A percentile compares a stretch with the other conserved stretches of the same genome.
Evolutionary conservation across 2,329 filamentous ascomycete genomes (phyloP).

Genomic region (Aspergillus unguis): DNA sequence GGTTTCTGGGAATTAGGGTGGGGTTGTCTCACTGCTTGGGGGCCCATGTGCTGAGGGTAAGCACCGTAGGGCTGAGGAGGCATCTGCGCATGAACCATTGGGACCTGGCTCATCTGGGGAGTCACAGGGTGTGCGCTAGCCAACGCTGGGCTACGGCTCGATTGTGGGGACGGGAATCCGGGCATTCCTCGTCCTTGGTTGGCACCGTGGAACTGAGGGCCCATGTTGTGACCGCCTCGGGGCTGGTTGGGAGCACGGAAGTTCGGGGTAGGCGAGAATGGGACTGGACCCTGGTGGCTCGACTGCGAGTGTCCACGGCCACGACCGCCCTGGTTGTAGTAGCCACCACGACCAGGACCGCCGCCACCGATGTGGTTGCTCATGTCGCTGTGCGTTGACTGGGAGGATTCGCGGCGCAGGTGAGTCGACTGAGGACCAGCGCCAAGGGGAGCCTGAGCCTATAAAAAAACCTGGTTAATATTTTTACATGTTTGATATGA

Average conservation of each 20-base stretch:
- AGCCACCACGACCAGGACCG: conserved; percentile 55
- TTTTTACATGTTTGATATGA: too few species aligned
- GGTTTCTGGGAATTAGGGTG: conserved; percentile 34
- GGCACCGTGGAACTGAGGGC: conserved; percentile 48
- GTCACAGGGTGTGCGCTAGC: conserved; percentile 65
- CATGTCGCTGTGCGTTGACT: conserved; percentile 74
- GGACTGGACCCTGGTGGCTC: conserved; percentile 51
- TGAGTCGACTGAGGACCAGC: conserved; percentile 68
- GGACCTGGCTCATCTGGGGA: conserved; percentile 68
- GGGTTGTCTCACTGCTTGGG: conserved; percentile 57
- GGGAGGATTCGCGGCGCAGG: conserved; percentile 79
- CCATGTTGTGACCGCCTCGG: conserved; percentile 51
- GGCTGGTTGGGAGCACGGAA: conserved; percentile 53
- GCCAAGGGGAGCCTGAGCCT: conserved; percentile 58
- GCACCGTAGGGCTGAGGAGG: conserved; percentile 58
- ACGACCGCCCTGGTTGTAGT: conserved; percentile 52
- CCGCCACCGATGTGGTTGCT: conserved; percentile 54
- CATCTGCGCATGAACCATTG: conserved; percentile 64
- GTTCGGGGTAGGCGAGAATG: conserved; percentile 53
- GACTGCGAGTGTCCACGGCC: conserved; percentile 56
- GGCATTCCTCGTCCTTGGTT: conserved; percentile 42
- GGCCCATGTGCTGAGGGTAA: conserved; percentile 56
- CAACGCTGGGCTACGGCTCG: conserved; percentile 63
- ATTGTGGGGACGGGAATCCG: conserved; percentile 61
- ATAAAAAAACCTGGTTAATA: conserved; percentile 44